A percentile compares a stretch with the other conserved stretches of the same genome.
phyloP scores from a whole-genome alignment of 352 stramenopile genomes.

The Phytophthora litchii region DNA sequence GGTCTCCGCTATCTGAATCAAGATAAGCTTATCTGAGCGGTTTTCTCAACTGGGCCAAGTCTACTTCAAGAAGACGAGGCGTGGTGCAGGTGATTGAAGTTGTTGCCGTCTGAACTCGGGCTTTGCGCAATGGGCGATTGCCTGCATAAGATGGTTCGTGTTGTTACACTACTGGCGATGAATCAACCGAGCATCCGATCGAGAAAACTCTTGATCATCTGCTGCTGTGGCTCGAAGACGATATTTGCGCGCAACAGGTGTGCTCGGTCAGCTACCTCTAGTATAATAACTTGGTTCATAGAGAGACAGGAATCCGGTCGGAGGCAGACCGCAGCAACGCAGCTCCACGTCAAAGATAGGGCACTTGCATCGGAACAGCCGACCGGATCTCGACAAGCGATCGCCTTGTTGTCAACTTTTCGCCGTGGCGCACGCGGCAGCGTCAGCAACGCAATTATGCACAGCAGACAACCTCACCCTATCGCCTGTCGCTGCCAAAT shows the following conservation, averaged over 20 bases:
- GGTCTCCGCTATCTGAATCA: conserved; percentile 7
- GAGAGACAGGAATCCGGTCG: conserved; percentile 29
- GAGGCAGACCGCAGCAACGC: conserved; percentile 24
- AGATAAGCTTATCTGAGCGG: conserved; percentile 27
- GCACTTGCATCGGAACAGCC: conserved; percentile 1
- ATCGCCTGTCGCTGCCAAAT: conserved; percentile 28
- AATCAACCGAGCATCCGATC: conserved; percentile 13
- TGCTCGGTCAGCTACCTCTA: no score
- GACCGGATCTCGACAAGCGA: conserved; percentile 19
- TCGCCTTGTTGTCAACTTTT: conserved; percentile 30
- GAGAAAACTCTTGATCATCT: conserved; percentile 25
- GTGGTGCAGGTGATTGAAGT: conserved; percentile 25
- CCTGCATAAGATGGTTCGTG: conserved; percentile 15
- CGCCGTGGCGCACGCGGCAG: conserved; percentile 14
- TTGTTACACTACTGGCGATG: conserved; percentile 11
- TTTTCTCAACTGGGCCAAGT: conserved; percentile 13
- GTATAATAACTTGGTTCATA: conserved; percentile 6
- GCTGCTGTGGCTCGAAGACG: conserved; percentile 5
- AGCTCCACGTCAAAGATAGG: conserved; percentile 22
- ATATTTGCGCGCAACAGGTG: neutral
- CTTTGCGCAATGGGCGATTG: conserved; percentile 21
- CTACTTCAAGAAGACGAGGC: conserved; percentile 34
- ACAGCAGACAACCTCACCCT: conserved; percentile 16
- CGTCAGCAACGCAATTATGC: conserved; percentile 25
- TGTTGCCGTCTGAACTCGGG: conserved; percentile 12